Base-by-base conservation (phyloP, 352 stramenopile genomes). In the Phytopythium oedochilum region DNA sequence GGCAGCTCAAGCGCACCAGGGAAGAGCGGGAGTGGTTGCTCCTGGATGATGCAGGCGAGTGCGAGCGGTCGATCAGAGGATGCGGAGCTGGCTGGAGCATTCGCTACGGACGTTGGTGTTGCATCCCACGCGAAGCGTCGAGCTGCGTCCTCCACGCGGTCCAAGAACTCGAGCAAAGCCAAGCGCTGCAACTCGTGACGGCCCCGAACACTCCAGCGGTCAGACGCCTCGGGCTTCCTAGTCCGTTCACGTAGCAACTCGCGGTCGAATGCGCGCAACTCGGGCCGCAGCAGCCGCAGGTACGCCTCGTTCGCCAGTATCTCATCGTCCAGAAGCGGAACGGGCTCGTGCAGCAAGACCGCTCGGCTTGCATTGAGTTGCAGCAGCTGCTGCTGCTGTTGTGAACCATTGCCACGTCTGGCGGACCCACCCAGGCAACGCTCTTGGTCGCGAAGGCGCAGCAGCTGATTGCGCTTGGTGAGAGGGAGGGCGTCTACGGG, bases 1-100 rank as follows among this genome's bases (percentile, higher is more conserved):
- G 76, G 83, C 9, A 93, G 49, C 23, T 93, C 81, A 2, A 96
- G 52, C 5, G 70, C 68, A 0, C 80, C 68, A 26, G 79, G 78
- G 34, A 97, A 82, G 36, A 90, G 52, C n/a, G 89, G 88, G 32
- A 96, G 56, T 22, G 79, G 68, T 45, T 89, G 78, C 46, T 97
- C 89, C 40, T 93, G 88, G 18, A 97, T 81, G 50, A 96, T 92
- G 1, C 63, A 82, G 14, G 73, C 63, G 15, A 92, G 59, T 4
- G 74, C 70, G 38, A 34, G 32, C 15, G 48, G 20, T 25, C n/a
- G 22, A 14, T 31, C 9, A 1, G 22, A 25, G 12, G 10, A 17
- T 5, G 5, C 9, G 0, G 23, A 8, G 20, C 8, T 8, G 20
- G n/a, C 15, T 22, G 32, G 1, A 12, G 14, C 47, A 4, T 18